These are phyloP conservation scores for Colletotrichum sp. DNA, from an alignment of 2,329 filamentous ascomycete species.

Conservation along the genomic window DNA sequence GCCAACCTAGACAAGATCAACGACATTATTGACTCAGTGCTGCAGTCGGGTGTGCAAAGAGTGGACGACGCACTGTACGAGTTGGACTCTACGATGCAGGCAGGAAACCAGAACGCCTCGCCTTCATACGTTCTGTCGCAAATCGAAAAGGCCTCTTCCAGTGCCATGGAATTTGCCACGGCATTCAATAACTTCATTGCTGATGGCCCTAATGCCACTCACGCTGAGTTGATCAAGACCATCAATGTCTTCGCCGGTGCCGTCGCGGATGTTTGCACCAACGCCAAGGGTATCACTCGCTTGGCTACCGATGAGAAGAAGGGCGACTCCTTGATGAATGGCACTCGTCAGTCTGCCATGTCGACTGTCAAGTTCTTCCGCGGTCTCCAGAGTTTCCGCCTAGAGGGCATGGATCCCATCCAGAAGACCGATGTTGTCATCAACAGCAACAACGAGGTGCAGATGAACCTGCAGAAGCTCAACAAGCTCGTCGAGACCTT, in stretches of 20 bases:
- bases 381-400: constrained; percentile 87
- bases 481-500: constrained; percentile 94
- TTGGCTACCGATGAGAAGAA: constrained; percentile 97
- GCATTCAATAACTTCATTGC: constrained; percentile 99
- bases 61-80: constrained; percentile 98
- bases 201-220: constrained; percentile 88
- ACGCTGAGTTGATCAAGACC: constrained; percentile 90
- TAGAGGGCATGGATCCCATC: constrained; percentile 87
- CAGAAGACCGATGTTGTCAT: constrained; percentile 98
- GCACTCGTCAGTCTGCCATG: constrained; percentile 82
- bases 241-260: constrained; percentile 90
- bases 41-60: constrained; percentile 89
- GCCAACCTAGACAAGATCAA: constrained; percentile 92
- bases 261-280: constrained; percentile 91
- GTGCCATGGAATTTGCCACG: constrained; percentile 95
- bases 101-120: constrained; percentile 96
- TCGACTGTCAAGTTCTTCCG: constrained; percentile 96
- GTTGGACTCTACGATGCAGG: constrained; percentile 96
- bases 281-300: constrained; percentile 92
- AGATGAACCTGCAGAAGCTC: constrained; percentile 90
- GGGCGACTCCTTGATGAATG: constrained; percentile 81
- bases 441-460: constrained; percentile 95
- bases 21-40: constrained; percentile 95
- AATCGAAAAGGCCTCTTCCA: constrained; percentile 94
- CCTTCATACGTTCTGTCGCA: constrained; percentile 94